Conservation (phyloP, 345 rosid genomes). For the Heritiera littoralis region DNA sequence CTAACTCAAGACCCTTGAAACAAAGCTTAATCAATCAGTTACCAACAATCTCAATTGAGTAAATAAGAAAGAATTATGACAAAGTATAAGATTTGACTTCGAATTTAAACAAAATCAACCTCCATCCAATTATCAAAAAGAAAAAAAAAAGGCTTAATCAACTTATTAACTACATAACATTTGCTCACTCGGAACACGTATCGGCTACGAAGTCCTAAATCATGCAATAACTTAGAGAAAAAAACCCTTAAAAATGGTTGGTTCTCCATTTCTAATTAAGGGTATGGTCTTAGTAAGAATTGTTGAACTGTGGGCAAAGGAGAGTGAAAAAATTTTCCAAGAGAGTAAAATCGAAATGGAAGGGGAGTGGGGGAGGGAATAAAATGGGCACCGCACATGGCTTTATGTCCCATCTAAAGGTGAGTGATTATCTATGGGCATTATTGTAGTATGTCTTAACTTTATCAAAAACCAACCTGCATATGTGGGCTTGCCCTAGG, state of each 20-base stretch:
- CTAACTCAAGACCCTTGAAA: conserved; percentile 16
- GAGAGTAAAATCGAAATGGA: conserved; percentile 26
- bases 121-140: too few relatives aligned
- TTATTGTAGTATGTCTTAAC: conserved; percentile 22
- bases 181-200: too few relatives aligned
- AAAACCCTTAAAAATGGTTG: background rate
- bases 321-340: background rate
- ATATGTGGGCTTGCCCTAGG: conserved; percentile 17
- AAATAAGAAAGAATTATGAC: too few relatives aligned
- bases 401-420: conserved; percentile 57
- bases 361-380: conserved; percentile 18
- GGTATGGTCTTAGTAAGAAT: background rate
- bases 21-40: background rate
- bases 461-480: conserved; percentile 24
- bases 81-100: too few relatives aligned
- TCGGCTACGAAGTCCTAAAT: background rate
- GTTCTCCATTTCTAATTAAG: background rate
- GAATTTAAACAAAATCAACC: too few relatives aligned
- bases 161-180: too few relatives aligned
- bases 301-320: background rate
- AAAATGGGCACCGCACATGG: conserved; percentile 30
- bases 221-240: background rate
- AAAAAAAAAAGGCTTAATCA: too few relatives aligned
- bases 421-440: conserved; percentile 27
- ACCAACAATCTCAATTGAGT: too few relatives aligned